Evolutionary conservation across 2,329 filamentous ascomycete species (phyloP).

Genomic region (Exophiala spinifera): DNA sequence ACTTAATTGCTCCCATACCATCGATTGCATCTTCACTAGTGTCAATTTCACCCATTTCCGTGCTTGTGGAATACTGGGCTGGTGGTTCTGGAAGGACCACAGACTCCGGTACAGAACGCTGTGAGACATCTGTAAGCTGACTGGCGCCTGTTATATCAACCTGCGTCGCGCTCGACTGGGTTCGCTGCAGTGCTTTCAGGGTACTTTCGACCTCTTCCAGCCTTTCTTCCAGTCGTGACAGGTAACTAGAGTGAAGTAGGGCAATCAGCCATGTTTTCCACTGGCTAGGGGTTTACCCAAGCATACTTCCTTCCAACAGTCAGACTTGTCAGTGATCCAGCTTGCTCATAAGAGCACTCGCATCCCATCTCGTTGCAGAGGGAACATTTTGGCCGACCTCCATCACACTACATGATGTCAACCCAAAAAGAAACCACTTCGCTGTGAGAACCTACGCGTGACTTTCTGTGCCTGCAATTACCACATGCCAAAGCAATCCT

Average conservation of each 20-base stretch:
- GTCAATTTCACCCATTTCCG: conserved; percentile 9
- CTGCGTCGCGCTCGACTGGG: not conserved
- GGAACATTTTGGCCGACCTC: conserved; percentile 17
- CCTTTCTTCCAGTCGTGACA: conserved; percentile 17
- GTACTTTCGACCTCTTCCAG: conserved; percentile 18
- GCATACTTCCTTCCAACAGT: conserved; percentile 20
- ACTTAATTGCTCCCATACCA: conserved; percentile 35
- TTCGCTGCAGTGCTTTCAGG: conserved; percentile 10
- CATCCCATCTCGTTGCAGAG: conserved; percentile 17
- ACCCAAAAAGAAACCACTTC: not conserved
- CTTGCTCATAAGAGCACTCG: conserved; percentile 22
- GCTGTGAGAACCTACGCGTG: conserved; percentile 1
- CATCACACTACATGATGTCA: conserved; percentile 18
- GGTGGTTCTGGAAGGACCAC: not conserved
- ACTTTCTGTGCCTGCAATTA: conserved; percentile 10
- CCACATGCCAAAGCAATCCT: conserved; percentile 11
- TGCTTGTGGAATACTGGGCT: conserved; percentile 1
- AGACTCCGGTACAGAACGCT: not conserved
- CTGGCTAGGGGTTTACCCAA: not conserved
- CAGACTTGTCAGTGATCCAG: conserved; percentile 15
- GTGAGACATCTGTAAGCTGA: not conserved
- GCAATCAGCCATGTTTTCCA: not conserved
- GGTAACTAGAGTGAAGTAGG: conserved; percentile 9
- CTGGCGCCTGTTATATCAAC: not conserved
- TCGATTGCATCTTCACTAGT: conserved; percentile 28